Evolutionary conservation across 2,329 filamentous ascomycete genomes (phyloP).

Genomic region (Falciphora oryzae): DNA sequence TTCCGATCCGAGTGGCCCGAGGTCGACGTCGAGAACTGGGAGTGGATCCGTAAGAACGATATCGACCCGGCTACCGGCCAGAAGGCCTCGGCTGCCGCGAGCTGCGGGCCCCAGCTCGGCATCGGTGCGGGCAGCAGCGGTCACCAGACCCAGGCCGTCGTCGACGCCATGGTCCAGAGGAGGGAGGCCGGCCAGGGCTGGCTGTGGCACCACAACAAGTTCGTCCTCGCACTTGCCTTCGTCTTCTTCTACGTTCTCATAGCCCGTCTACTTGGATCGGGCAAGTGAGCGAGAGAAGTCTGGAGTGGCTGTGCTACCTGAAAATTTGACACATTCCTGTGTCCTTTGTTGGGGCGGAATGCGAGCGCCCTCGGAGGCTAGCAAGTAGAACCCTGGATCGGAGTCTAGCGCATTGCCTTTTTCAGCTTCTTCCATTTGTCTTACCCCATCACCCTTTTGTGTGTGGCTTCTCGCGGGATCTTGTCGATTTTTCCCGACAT

Average conservation of each 20-base stretch:
- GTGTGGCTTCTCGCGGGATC: neutral
- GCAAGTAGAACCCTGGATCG: neutral
- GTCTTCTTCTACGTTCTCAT: conserved; percentile 81
- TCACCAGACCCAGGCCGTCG: conserved; percentile 61
- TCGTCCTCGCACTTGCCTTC: conserved; percentile 61
- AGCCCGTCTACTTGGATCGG: conserved; percentile 62
- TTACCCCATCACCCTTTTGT: neutral
- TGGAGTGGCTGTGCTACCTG: neutral
- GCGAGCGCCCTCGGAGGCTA: neutral
- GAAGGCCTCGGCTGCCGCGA: conserved; percentile 44
- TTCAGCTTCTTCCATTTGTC: neutral
- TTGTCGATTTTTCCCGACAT: neutral
- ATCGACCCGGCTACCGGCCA: conserved; percentile 74
- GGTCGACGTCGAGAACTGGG: conserved; percentile 81
- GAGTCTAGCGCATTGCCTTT: neutral
- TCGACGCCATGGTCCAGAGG: conserved; percentile 71
- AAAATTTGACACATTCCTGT: neutral
- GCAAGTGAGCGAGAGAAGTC: conserved; percentile 14
- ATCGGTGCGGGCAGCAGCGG: conserved; percentile 58
- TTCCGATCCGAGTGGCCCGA: conserved; percentile 89
- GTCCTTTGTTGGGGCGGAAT: neutral
- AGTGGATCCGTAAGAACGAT: conserved; percentile 79
- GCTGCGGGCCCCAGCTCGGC: conserved; percentile 49
- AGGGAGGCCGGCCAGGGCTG: conserved; percentile 78
- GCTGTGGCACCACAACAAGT: conserved; percentile 67